phyloP scores from a whole-genome alignment of 2,329 filamentous ascomycete species.

The Colletotrichum orchidophilum region DNA sequence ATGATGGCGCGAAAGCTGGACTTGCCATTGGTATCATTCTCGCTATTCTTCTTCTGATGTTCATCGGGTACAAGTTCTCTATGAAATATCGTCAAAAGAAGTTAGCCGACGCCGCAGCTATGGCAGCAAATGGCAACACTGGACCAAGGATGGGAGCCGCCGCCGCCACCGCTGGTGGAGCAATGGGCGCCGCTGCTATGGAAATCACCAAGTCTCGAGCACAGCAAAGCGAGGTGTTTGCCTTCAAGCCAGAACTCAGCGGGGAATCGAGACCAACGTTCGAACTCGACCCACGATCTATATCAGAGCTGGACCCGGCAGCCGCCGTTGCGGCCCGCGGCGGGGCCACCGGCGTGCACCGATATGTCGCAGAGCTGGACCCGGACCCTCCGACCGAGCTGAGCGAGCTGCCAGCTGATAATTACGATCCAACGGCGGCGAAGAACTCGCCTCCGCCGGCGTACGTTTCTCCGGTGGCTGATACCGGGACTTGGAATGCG shows the following conservation, averaged over 20 bases:
- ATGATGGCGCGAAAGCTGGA: slow-evolving; percentile 22
- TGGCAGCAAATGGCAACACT: neutral
- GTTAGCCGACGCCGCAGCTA: neutral
- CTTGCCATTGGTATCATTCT: slow-evolving; percentile 22
- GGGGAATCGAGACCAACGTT: slow-evolving; percentile 12
- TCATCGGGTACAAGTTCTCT: slow-evolving; percentile 20
- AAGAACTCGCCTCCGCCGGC: slow-evolving; percentile 10
- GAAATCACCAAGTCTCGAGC: neutral
- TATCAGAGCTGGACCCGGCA: slow-evolving; percentile 20
- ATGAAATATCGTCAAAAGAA: slow-evolving; percentile 5
- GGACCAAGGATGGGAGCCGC: slow-evolving; percentile 1
- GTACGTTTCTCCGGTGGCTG: slow-evolving; percentile 15
- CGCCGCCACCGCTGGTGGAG: slow-evolving; percentile 1
- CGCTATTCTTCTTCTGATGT: slow-evolving; percentile 8
- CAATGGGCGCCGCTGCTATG: neutral
- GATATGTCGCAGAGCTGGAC: slow-evolving; percentile 14
- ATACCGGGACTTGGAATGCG: neutral
- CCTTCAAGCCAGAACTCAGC: slow-evolving; percentile 25
- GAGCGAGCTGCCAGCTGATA: slow-evolving; percentile 21
- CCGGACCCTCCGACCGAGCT: neutral
- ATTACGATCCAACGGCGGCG: slow-evolving; percentile 15
- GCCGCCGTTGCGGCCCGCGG: slow-evolving; percentile 9
- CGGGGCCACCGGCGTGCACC: neutral
- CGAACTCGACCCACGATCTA: slow-evolving; percentile 8
- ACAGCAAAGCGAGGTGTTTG: neutral